Base-by-base conservation (phyloP, 2,329 filamentous ascomycete species). In the Aspergillus terreus region DNA sequence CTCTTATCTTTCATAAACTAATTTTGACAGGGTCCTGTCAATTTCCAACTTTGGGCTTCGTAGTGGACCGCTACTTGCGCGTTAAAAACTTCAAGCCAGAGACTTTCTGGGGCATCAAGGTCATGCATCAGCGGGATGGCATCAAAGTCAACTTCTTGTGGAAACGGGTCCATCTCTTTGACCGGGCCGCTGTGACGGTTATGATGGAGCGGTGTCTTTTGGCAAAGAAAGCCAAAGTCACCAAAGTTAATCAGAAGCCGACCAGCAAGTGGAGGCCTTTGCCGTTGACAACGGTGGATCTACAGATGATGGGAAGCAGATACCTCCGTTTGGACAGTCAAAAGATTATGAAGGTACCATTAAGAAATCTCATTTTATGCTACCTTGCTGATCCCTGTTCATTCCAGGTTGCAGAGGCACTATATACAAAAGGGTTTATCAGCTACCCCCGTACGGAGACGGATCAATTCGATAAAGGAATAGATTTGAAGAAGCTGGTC, bases 371-470 rank as follows among this genome's bases (percentile, higher is more conserved):
- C 6, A 2, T n/a, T 4, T n/a, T 6, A n/a, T 6, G 35, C 11
- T 38, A 17, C 35, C 14, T 4, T 38, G 35, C 14, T 38, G 35
- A 38, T 11, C 35, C 49, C 17, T 23, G 30, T 49, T 55, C 21
- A 53, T 50, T 35, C 27, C 45, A 79, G 71, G 70, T 81, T 21
- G 94, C 94, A 4, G 94, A 99, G 70, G 77, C 78, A 4, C 81
- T 99, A 2, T 99, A 99, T 75, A 92, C 91, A 44, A 91, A 88
- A 69, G 94, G 94, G 0, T 97, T 92, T 73, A 96, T 99, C 71
- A 96, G 92, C 70, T 99, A 99, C 71, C 94, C 94, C 1, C 85
- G 94, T 71, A 99, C 94, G 0, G 94, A 99, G 71, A 99, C 94
- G 0, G 94, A 99, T 69, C 88, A 92, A 30, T 99, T 97, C 65